These are phyloP conservation scores for Pythium graminicola DNA, from an alignment of 352 stramenopile species.

Conservation along the genomic window DNA sequence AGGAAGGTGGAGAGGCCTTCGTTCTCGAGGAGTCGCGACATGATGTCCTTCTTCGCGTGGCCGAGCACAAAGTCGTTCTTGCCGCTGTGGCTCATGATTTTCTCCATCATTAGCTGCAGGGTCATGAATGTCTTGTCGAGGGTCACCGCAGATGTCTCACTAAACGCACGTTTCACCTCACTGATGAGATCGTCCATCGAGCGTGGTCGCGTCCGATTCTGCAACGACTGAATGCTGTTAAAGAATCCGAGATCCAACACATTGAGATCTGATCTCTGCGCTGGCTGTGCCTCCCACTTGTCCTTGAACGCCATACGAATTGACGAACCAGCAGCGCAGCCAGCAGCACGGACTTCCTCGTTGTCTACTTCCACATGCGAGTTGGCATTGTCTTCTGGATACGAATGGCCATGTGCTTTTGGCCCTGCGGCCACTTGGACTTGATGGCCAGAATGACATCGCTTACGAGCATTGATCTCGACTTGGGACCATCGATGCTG, in stretches of 20 bases:
- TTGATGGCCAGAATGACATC: conserved; percentile 14
- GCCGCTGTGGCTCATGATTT: conserved; percentile 5
- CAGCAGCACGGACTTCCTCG: background rate
- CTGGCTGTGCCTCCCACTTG: conserved; percentile 1
- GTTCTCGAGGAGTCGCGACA: background rate
- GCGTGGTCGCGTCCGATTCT: conserved; percentile 2
- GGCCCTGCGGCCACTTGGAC: conserved; percentile 4
- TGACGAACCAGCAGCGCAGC: background rate
- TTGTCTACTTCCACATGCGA: conserved; percentile 6
- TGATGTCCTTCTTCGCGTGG: conserved; percentile 3
- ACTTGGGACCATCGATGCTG: background rate
- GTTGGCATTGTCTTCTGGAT: conserved; percentile 18
- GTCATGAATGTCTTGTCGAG: conserved; percentile 11
- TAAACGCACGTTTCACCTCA: background rate
- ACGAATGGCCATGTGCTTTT: conserved; percentile 1
- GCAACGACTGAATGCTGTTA: conserved; percentile 17
- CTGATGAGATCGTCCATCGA: conserved; percentile 11
- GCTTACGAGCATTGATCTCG: conserved; percentile 1
- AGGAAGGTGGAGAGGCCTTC: background rate
- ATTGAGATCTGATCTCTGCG: conserved; percentile 19
- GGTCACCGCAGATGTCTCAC: background rate
- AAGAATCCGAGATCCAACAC: conserved; percentile 23
- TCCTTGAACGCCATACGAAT: conserved; percentile 1
- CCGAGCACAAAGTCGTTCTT: background rate
- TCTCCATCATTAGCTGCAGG: conserved; percentile 1